A percentile compares a stretch with the other conserved stretches of the same genome.
Conservation (phyloP, 345 rosid species). For the Physaria fendleri region DNA sequence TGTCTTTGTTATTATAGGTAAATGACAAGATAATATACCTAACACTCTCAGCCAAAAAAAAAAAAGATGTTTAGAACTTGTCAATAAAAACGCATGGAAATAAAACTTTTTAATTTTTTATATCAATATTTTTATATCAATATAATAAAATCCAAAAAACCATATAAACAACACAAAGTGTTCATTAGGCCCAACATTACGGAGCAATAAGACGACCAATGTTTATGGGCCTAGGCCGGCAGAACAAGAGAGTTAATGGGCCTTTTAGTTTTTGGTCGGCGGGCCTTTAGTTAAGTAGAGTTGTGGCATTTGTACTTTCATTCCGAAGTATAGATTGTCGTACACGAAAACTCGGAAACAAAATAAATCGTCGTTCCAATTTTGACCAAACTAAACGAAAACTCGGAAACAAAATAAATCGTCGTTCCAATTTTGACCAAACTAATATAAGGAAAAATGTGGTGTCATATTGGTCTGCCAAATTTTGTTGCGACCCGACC, state of each 20-base stretch:
- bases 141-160: background rate
- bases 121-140: background rate
- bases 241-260: too few species aligned
- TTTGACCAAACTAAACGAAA: constrained; percentile 9
- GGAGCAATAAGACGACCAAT: background rate
- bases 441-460: background rate
- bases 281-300: background rate
- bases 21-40: constrained; percentile 12
- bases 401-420: too few species aligned
- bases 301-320: background rate
- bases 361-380: background rate
- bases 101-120: background rate
- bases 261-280: too few species aligned
- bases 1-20: constrained; percentile 13
- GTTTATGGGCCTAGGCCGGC: too few species aligned
- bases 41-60: background rate
- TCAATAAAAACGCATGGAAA: background rate
- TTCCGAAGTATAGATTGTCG: background rate
- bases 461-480: constrained; percentile 15
- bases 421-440: constrained; percentile 13
- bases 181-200: background rate
- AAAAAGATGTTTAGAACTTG: background rate
- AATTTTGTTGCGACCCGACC: constrained; percentile 11
- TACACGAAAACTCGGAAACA: background rate
- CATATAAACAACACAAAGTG: background rate